Base-by-base conservation (phyloP, 1,139 yeast genomes). In the Zygosaccharomyces sapae region DNA sequence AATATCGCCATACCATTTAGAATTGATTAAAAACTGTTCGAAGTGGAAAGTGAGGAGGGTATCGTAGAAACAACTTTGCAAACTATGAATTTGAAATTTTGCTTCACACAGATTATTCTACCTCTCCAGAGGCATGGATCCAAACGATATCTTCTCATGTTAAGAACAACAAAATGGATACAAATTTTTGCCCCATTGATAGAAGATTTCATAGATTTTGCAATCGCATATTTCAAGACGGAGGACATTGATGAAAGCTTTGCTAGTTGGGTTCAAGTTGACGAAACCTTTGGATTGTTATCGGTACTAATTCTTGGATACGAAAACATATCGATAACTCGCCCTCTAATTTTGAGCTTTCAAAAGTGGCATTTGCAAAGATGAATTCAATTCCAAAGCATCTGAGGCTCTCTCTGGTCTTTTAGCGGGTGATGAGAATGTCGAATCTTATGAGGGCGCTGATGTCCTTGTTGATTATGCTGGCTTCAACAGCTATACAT, bases 41-140 rank as follows among this genome's bases (percentile, higher is more conserved):
- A 76, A 50, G 68, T 74, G 20, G 70, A 68, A 36, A 72, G 83
- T 3, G 94, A 86, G 60, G 86, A 86, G 12, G 76, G 70, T 3
- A 66, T 86, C 13, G 76, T 76, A 44, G 76, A 78, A 50, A 72
- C 66, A 0, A 65, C 79, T 1, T 56, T 73, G 22, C 86, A 82
- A 55, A 73, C 81, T 0, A 66, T 80, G 30, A 73, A 74, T 52
- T 63, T 83, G 48, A 69, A 70, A 44, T 55, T 79, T 53, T 81
- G 30, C 61, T 75, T n/a, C 67, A 69, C 48, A 29, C 61, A 10
- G 56, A 67, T 66, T 60, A 47, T 3, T 48, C 56, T 54, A 52
- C 58, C 48, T 33, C 55, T 46, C 35, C 67, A 1, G 41, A 42
- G 2, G 52, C 59, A 1, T 69, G 76, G 54, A 52, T 73, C 25